Evolutionary conservation across 2,329 filamentous ascomycete genomes (phyloP).

Genomic region (Epichloe elymi): DNA sequence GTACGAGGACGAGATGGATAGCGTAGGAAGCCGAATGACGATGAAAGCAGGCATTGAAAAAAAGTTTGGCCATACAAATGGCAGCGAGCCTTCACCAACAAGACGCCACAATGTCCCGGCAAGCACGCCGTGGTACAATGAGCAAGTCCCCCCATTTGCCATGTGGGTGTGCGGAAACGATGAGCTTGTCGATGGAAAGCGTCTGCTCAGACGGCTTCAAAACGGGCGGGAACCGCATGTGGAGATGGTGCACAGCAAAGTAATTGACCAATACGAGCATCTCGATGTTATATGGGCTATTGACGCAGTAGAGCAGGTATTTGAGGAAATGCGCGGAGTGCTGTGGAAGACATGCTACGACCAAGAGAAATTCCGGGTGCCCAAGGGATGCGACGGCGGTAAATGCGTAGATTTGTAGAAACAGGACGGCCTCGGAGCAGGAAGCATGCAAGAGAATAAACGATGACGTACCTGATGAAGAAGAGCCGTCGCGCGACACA

Average conservation of each 20-base stretch:
- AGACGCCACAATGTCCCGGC: slow-evolving; percentile 19
- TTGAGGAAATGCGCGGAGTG: slow-evolving; percentile 65
- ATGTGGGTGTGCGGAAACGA: slow-evolving; percentile 80
- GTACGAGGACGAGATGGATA: slow-evolving; percentile 49
- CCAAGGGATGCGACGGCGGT: slow-evolving; percentile 44
- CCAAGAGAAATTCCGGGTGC: slow-evolving; percentile 45
- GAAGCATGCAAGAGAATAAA: no score
- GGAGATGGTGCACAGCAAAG: slow-evolving; percentile 63
- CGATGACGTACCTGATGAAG: no score
- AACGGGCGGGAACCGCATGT: slow-evolving; percentile 71
- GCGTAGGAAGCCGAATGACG: slow-evolving; percentile 15
- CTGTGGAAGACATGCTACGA: slow-evolving; percentile 64
- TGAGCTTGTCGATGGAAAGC: slow-evolving; percentile 68
- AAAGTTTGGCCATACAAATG: neutral
- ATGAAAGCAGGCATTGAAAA: neutral
- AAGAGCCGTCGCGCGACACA: neutral
- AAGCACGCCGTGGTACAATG: slow-evolving; percentile 67
- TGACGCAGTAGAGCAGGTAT: slow-evolving; percentile 73
- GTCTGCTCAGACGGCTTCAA: slow-evolving; percentile 61
- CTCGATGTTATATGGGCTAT: slow-evolving; percentile 93
- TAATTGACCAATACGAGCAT: slow-evolving; percentile 84
- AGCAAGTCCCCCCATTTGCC: slow-evolving; percentile 65
- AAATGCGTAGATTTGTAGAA: neutral
- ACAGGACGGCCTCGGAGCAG: neutral
- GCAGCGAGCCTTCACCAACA: slow-evolving; percentile 5